A percentile compares a stretch with the other conserved stretches of the same genome.
These are phyloP conservation scores for Solanum infundibuliforme DNA, from an alignment of 257 asterid species.

Conservation along the genomic window DNA sequence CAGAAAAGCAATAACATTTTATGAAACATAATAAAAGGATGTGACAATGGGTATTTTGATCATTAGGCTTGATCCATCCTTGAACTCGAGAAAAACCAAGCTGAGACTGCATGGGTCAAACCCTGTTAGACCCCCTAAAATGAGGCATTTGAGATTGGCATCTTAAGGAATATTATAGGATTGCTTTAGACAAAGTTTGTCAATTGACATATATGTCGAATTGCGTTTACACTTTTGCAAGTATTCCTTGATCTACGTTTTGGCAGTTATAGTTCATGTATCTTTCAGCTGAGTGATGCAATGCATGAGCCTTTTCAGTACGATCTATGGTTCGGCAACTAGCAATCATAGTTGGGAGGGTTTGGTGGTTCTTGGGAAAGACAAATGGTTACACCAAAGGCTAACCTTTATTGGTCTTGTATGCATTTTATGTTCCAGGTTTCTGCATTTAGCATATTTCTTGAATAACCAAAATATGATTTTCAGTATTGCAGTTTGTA, in stretches of 20 bases:
- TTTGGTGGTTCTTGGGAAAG: neutral
- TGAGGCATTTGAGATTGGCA: neutral
- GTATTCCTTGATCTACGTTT: neutral
- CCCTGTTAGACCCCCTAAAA: neutral
- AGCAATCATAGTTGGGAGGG: neutral
- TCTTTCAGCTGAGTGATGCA: neutral
- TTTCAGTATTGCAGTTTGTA: neutral
- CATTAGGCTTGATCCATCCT: neutral
- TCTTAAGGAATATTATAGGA: neutral
- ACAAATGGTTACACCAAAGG: neutral
- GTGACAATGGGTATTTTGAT: neutral
- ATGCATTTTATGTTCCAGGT: neutral
- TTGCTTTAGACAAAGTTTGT: neutral
- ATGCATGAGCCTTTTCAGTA: neutral
- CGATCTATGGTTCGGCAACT: neutral
- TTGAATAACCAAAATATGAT: neutral
- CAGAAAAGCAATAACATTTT: neutral
- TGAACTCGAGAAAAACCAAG: neutral
- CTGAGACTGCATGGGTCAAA: neutral
- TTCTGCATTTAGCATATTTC: neutral
- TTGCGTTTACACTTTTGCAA: neutral
- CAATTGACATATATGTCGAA: neutral
- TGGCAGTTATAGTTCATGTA: neutral
- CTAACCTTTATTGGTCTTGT: neutral
- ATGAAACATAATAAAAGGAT: neutral